phyloP scores from a whole-genome alignment of 2,329 filamentous ascomycete genomes.

The Beauveria medogensis region DNA sequence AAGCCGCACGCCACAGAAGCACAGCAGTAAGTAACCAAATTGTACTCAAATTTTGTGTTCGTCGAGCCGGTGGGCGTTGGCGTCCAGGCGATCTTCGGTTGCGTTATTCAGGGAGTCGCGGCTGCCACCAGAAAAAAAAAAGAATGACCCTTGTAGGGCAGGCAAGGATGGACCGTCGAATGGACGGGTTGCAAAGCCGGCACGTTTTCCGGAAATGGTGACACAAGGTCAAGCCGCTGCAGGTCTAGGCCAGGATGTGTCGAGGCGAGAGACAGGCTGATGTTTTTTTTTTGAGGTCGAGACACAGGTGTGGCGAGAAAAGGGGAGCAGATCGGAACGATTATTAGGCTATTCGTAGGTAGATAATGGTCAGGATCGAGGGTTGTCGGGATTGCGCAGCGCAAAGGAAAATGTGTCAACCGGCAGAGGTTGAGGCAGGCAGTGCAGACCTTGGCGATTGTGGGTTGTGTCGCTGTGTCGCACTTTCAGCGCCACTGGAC shows the following conservation, averaged over 20 bases:
- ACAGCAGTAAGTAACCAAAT: background rate
- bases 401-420: background rate
- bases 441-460: background rate
- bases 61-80: background rate
- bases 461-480: background rate
- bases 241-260: constrained; percentile 1
- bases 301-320: background rate
- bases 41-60: no score
- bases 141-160: background rate
- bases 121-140: background rate
- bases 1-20: background rate
- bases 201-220: constrained; percentile 3
- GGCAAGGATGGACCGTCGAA: constrained; percentile 1
- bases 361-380: background rate
- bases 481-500: background rate
- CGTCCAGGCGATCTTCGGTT: background rate
- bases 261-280: background rate
- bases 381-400: background rate
- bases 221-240: background rate
- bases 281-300: background rate
- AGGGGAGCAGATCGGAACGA: background rate
- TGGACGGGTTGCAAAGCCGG: background rate
- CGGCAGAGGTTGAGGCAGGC: background rate
- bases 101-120: background rate
- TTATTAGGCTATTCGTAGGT: background rate